These are phyloP conservation scores for Cucumis sativus DNA, from an alignment of 306 rosid species.

Conservation along the genomic window Cucumber_9930_V3 NC_026657.2:14296501-14297000, in stretches of 20 bases:
- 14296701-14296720: constrained; percentile 92
- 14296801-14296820: not conserved
- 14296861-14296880: not conserved
- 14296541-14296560: constrained; percentile 60
- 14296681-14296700: constrained; percentile 78
- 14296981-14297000: not conserved
- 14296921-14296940: not conserved
- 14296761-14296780: constrained; percentile 28
- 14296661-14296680: constrained; percentile 83
- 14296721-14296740: constrained; percentile 81
- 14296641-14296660: not conserved
- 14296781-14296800: constrained; percentile 8
- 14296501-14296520: constrained; percentile 94
- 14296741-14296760: constrained; percentile 83
- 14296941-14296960: not conserved
- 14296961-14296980: not conserved
- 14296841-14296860: not conserved
- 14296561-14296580: constrained; percentile 2
- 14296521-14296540: constrained; percentile 91
- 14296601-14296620: not conserved
- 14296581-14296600: not conserved
- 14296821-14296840: not conserved
- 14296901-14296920: not conserved
- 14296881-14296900: not conserved
- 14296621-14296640: not conserved